Base-by-base conservation (phyloP, 1,284 basidiomycete genomes). In the Clitocybe nebularis region DNA sequence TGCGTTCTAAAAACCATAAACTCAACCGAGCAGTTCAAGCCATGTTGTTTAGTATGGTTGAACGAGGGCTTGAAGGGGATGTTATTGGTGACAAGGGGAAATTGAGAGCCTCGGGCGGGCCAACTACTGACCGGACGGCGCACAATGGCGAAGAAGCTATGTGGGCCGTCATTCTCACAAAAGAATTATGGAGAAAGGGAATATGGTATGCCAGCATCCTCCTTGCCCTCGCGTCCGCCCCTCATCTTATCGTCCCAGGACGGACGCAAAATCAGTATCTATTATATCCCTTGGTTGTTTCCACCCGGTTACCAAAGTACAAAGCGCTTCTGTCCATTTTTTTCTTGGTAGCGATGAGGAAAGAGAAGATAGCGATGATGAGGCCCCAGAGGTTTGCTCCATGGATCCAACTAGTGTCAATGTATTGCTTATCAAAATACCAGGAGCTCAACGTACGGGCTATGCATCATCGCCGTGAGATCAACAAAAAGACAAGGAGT, bases 11-110 rank as follows among this genome's bases (percentile, higher is more conserved):
- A 63, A 96, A 98, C 57, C 93, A 97, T 69, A 93, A 94, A 57
- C 81, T 99, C 21, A 99, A 99, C 61, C 82, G 92, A 28, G 89
- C 93, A 14, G 93, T 99, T 0, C 96, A 99, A 63, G 89, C 93
- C 6, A 87, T 99, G 74, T 74, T 99, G 21, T 99, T 99, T 61
- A 79, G 81, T 39, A 98, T 99, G 89, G 84, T 99, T 5, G 93
- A 98, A 63, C 79, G 84, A 24, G 93, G 92, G 9, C 81, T 95
- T 83, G 80, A 84, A 32, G 84, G 72, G 6, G 84, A 91, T 54
- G 80, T 91, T 9, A 56, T 81, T 26, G 85, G 89, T 32, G 80
- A 93, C 71, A 89, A 92, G 67, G 85, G 86, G 0, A 90, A 86
- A 55, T 56, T 77, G 11, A 73, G 78, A 47, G 72, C 71, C 11